These are phyloP conservation scores for Musa troglodytarum DNA, from an alignment of 176 grass and related monocot species.

Conservation along the genomic window DNA sequence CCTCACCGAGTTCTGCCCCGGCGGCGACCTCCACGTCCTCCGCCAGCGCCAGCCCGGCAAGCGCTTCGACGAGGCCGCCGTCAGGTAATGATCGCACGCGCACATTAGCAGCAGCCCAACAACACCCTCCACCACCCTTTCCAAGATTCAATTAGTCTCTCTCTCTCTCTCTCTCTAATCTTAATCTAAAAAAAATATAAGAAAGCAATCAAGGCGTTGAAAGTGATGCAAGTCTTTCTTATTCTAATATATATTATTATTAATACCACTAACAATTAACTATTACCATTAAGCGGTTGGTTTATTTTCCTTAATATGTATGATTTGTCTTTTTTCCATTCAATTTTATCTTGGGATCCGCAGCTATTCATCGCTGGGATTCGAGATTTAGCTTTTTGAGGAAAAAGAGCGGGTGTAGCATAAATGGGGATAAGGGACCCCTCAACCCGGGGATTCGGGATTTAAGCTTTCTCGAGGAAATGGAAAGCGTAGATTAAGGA, in stretches of 20 bases:
- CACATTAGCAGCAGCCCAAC: background rate
- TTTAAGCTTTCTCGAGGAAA: slow-evolving; percentile 1
- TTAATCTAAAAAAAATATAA: too few species aligned
- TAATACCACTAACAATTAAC: too few species aligned
- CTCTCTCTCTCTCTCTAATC: too few species aligned
- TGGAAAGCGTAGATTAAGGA: slow-evolving; percentile 1
- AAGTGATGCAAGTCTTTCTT: too few species aligned
- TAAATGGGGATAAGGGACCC: background rate
- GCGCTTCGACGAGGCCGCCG: slow-evolving; percentile 73
- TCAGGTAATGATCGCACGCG: slow-evolving; percentile 41
- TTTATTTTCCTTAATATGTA: too few species aligned
- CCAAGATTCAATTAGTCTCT: too few species aligned
- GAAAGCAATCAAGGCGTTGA: too few species aligned
- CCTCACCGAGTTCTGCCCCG: slow-evolving; percentile 99
- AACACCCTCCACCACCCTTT: too few species aligned
- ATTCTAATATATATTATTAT: too few species aligned
- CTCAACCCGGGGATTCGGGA: background rate
- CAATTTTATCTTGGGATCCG: background rate
- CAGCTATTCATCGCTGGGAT: background rate
- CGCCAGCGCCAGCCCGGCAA: slow-evolving; percentile 70
- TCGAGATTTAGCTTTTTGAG: background rate
- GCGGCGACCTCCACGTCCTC: slow-evolving; percentile 94
- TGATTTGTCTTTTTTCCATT: background rate
- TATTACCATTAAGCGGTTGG: too few species aligned
- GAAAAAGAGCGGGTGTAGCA: background rate